These are phyloP conservation scores for Saururus chinensis DNA, from an alignment of 164 flowering plant species.

Conservation along the genomic window DNA sequence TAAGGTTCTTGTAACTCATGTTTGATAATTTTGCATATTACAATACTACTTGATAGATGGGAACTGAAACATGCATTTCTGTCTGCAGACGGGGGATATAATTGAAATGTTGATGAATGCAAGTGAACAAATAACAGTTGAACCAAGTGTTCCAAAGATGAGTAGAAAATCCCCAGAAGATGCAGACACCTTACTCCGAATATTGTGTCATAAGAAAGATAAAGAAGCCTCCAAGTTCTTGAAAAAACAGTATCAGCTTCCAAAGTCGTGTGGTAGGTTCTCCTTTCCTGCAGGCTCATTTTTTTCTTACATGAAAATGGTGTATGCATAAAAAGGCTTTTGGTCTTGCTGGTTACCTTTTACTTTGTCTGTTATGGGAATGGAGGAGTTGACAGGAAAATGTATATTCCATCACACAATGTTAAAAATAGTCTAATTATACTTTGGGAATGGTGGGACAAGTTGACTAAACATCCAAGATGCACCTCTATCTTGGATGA, in stretches of 20 bases:
- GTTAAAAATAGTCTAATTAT: no score
- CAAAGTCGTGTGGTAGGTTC: conserved; percentile 64
- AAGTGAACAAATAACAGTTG: conserved; percentile 44
- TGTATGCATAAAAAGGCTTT: no score
- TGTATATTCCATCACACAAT: no score
- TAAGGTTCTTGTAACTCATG: conserved; percentile 29
- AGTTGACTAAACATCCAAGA: no score
- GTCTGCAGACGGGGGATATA: conserved; percentile 47
- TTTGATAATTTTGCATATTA: background rate
- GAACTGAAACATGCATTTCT: background rate
- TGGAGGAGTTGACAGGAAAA: no score
- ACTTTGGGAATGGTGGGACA: no score
- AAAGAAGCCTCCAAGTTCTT: conserved; percentile 69
- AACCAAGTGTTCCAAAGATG: conserved; percentile 18
- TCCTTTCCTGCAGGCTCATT: background rate
- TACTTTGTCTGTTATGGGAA: no score
- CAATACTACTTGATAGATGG: background rate
- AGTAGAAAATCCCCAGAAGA: conserved; percentile 27
- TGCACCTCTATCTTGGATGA: no score
- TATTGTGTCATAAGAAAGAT: conserved; percentile 80
- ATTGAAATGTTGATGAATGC: conserved; percentile 68
- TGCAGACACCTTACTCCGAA: conserved; percentile 59
- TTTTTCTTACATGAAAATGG: no score
- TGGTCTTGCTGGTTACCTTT: no score
- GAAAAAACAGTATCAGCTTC: conserved; percentile 59